These are phyloP conservation scores for Aspergillus glaucus DNA, from an alignment of 2,329 filamentous ascomycete species.

Conservation along the genomic window DNA sequence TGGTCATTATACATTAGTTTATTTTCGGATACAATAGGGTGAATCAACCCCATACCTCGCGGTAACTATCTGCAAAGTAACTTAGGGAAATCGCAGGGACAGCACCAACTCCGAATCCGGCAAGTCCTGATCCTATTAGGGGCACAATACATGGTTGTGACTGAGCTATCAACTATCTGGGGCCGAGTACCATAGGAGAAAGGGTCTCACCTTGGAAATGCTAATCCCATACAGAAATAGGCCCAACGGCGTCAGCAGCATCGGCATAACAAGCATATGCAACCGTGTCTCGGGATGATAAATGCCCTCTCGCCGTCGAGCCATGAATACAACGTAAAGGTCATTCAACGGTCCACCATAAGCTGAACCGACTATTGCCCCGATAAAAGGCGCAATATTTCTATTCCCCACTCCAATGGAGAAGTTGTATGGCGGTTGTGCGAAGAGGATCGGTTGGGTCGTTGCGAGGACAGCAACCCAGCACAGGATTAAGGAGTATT, in stretches of 20 bases:
- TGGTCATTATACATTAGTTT: neutral
- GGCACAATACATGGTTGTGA: constrained; percentile 5
- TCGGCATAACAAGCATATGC: constrained; percentile 12
- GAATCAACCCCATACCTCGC: constrained; percentile 1
- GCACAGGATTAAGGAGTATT: constrained; percentile 34
- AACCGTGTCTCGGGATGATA: constrained; percentile 43
- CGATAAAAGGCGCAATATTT: constrained; percentile 36
- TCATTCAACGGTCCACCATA: constrained; percentile 34
- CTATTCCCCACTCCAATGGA: constrained; percentile 34
- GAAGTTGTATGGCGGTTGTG: constrained; percentile 36
- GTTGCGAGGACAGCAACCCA: constrained; percentile 36
- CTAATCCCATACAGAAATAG: constrained; percentile 32
- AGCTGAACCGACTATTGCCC: constrained; percentile 29
- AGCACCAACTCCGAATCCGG: constrained; percentile 5
- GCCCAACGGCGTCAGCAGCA: constrained; percentile 26
- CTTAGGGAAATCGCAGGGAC: constrained; percentile 1
- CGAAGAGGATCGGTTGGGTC: constrained; percentile 30
- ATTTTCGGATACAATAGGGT: neutral
- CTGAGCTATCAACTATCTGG: neutral
- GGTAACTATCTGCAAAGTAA: constrained; percentile 6
- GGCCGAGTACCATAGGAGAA: neutral
- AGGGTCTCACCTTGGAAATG: constrained; percentile 4
- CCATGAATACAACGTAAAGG: constrained; percentile 31
- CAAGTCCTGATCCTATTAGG: constrained; percentile 2
- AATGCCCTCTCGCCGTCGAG: constrained; percentile 34